These are phyloP conservation scores for Phaeoacremonium minimum DNA, from an alignment of 2,329 filamentous ascomycete species.

Conservation along the genomic window DNA sequence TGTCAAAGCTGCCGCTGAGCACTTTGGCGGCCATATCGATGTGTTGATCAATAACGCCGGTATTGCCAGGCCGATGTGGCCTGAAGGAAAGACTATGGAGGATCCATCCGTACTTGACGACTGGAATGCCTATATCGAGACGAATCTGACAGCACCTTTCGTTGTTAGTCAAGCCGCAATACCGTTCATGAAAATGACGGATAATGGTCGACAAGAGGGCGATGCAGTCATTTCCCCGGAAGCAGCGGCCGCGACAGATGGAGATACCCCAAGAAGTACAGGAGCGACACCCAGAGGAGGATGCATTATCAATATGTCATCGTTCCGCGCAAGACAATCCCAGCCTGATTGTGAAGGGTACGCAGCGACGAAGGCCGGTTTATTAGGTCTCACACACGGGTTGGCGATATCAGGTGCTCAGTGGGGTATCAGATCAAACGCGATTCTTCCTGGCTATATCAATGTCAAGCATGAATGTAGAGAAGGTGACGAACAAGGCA, in stretches of 20 bases:
- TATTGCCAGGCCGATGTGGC: slow-evolving; percentile 30
- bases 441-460: slow-evolving; percentile 40
- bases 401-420: slow-evolving; percentile 26
- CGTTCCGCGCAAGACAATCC: slow-evolving; percentile 37
- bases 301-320: slow-evolving; percentile 40
- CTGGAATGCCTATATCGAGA: slow-evolving; percentile 40
- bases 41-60: slow-evolving; percentile 33
- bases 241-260: slow-evolving; percentile 3
- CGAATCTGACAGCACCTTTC: slow-evolving; percentile 40
- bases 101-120: slow-evolving; percentile 33
- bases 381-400: slow-evolving; percentile 27
- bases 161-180: slow-evolving; percentile 39
- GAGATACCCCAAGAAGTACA: slow-evolving; percentile 8
- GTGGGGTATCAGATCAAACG: slow-evolving; percentile 28
- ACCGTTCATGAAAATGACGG: slow-evolving; percentile 34
- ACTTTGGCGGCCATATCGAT: slow-evolving; percentile 30
- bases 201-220: slow-evolving; percentile 7
- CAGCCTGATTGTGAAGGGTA: slow-evolving; percentile 45
- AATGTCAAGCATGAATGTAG: slow-evolving; percentile 41
- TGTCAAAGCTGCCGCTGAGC: slow-evolving; percentile 26
- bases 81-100: slow-evolving; percentile 38
- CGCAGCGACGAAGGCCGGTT: slow-evolving; percentile 31
- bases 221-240: slow-evolving; percentile 7
- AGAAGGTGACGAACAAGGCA: slow-evolving; percentile 34
- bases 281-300: slow-evolving; percentile 25